Conservation (phyloP, 768 basidiomycete genomes). For the Pulveroboletus sp. region DNA sequence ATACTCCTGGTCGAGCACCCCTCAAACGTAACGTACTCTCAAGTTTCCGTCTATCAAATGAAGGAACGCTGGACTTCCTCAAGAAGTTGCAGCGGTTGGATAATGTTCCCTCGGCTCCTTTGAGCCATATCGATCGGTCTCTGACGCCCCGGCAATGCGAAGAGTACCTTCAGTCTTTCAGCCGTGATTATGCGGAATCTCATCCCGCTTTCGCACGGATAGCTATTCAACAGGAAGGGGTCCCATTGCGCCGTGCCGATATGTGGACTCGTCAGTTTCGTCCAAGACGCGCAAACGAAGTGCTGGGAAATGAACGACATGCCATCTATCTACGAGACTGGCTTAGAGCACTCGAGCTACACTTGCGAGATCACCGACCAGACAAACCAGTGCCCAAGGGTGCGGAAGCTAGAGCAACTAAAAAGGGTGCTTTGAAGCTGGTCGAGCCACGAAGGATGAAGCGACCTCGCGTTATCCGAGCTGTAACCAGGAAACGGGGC, state of each 20-base stretch:
- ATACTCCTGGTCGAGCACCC: slow-evolving; percentile 15
- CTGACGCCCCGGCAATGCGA: slow-evolving; percentile 16
- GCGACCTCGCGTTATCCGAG: slow-evolving; percentile 55
- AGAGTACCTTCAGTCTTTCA: slow-evolving; percentile 9
- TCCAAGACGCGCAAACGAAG: slow-evolving; percentile 66
- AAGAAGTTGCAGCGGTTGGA: not conserved
- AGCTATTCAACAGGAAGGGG: slow-evolving; percentile 16
- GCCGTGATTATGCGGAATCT: slow-evolving; percentile 20
- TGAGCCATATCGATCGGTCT: not conserved
- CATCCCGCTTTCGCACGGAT: slow-evolving; percentile 52
- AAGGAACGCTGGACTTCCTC: slow-evolving; percentile 19
- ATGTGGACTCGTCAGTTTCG: slow-evolving; percentile 75
- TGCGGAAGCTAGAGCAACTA: slow-evolving; percentile 7
- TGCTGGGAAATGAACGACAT: slow-evolving; percentile 71
- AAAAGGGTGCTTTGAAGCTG: slow-evolving; percentile 23
- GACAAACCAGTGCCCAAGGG: slow-evolving; percentile 1
- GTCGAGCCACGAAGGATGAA: slow-evolving; percentile 41
- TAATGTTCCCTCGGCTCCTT: not conserved
- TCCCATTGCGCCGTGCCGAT: slow-evolving; percentile 29
- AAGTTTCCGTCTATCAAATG: slow-evolving; percentile 1
- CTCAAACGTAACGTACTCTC: slow-evolving; percentile 6
- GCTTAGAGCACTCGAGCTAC: slow-evolving; percentile 66
- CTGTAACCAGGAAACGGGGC: slow-evolving; percentile 41
- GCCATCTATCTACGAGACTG: slow-evolving; percentile 74
- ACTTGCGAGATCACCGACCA: slow-evolving; percentile 26